phyloP scores from a whole-genome alignment of 2,329 filamentous ascomycete genomes.

The Emergomyces pasteurianus region DNA sequence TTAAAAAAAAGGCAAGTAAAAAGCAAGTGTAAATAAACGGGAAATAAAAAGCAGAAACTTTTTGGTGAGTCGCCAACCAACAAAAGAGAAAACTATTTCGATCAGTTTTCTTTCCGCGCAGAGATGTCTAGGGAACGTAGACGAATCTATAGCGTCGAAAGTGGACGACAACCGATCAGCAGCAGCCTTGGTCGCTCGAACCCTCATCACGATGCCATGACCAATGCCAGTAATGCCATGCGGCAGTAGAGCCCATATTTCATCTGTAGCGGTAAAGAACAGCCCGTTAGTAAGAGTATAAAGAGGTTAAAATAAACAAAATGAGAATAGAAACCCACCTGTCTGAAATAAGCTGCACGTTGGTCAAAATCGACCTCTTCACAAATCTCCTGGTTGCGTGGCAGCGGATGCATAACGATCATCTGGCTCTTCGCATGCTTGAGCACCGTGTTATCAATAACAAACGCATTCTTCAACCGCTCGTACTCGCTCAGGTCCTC shows the following conservation, averaged over 20 bases:
- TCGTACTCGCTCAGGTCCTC: constrained; percentile 70
- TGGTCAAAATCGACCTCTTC: constrained; percentile 98
- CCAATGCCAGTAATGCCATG: constrained; percentile 91
- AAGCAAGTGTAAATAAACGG: neutral
- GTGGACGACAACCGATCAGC: neutral
- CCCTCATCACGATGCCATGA: constrained; percentile 51
- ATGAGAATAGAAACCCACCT: constrained; percentile 54
- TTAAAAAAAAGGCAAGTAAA: neutral
- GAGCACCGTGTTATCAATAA: constrained; percentile 81
- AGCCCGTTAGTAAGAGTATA: constrained; percentile 30
- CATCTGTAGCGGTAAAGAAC: constrained; percentile 52
- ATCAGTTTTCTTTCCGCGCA: neutral
- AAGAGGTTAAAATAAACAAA: neutral
- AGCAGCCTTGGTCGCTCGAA: neutral
- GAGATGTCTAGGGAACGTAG: neutral
- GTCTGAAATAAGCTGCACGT: constrained; percentile 93
- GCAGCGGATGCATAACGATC: constrained; percentile 91
- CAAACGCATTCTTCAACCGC: constrained; percentile 72
- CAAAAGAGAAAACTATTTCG: neutral
- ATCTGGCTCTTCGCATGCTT: constrained; percentile 86
- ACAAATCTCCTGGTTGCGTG: constrained; percentile 81
- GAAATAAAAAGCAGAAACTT: constrained; percentile 2
- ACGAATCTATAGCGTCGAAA: neutral
- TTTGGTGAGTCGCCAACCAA: constrained; percentile 1
- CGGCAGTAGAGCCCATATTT: constrained; percentile 93